Evolutionary conservation across 148 eudicot genomes (phyloP).

Genomic region (Chenopodium quinoa): DNA sequence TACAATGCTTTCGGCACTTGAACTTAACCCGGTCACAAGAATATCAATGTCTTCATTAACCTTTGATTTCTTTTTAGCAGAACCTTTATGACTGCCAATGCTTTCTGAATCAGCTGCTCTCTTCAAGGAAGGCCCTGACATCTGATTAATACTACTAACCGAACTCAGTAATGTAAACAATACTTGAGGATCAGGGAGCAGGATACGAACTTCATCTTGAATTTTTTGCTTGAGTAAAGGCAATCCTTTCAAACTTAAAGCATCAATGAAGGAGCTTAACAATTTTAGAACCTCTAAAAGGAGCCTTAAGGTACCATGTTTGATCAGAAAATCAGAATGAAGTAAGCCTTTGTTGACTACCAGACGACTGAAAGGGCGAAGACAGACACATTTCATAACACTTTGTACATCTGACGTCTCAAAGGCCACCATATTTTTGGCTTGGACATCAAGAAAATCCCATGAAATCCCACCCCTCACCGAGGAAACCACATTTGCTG

Average conservation of each 20-base stretch:
- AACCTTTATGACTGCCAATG: conserved; percentile 23
- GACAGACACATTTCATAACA: conserved; percentile 71
- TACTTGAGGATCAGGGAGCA: conserved; percentile 92
- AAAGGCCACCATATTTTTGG: conserved; percentile 34
- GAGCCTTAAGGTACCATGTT: conserved; percentile 79
- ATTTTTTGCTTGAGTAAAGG: conserved; percentile 61
- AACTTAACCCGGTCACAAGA: conserved; percentile 65
- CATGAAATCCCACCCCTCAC: conserved; percentile 61
- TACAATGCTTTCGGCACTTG: conserved; percentile 29
- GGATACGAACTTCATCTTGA: conserved; percentile 59
- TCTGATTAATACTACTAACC: conserved; percentile 45
- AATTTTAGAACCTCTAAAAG: conserved; percentile 70
- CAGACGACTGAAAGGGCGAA: conserved; percentile 63
- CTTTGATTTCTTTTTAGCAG: conserved; percentile 48
- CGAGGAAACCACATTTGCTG: conserved; percentile 70
- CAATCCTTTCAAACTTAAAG: conserved; percentile 44
- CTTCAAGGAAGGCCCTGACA: conserved; percentile 37
- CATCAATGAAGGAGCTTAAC: conserved; percentile 49
- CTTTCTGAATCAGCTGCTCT: conserved; percentile 45
- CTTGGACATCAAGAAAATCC: conserved; percentile 41
- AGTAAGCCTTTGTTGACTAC: conserved; percentile 81
- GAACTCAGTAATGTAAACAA: conserved; percentile 69
- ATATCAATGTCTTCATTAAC: conserved; percentile 60
- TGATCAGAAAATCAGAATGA: conserved; percentile 62
- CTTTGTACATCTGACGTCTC: conserved; percentile 55